Evolutionary conservation across 495 filamentous ascomycete species (phyloP), one percentile per base, ranked within the genome.

Genomic region (Xylaria grammica): DNA sequence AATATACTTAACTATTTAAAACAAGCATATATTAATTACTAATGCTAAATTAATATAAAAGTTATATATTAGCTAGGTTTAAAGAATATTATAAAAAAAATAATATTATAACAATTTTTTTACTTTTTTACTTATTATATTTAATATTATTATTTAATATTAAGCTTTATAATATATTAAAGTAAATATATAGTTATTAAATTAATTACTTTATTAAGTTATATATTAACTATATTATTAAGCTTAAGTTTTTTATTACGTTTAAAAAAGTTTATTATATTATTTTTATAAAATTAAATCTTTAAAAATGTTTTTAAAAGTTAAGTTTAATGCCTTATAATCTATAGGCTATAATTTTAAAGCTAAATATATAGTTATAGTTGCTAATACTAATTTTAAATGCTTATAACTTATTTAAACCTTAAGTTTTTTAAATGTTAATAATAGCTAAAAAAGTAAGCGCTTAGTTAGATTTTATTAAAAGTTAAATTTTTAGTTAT

Each of bases 181-280:
- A 20, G 11, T 36, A 36, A 11, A 11, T 11, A 36, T 36, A 36
- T 36, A 20, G 11, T 20, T 22, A 24, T 7, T 48, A 48, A 22
- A 48, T 20, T 26, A 48, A 48, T 11, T 5, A 48, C 2, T 48
- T 48, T 48, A 26, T 48, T 48, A 48, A 48, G 11, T 48, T 26
- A 48, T 26, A 48, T 48, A 48, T 48, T 48, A 48, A 48, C 19
- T 26, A 48, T 48, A 48, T 48, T 48, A 48, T 26, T 20, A 48
- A 48, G 45, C 20, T 11, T 24, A 48, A 36, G 32, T 36, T 36
- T 36, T 36, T 36, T 36, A 36, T 36, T 36, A 11, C 32, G 32
- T 36, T 36, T 36, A 36, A 36, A 36, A 36, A 36, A 36, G 32
- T 11, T 36, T 36, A 36, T 11, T 36, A 5, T 36, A 11, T 11